Conservation (phyloP, 257 asterid species). For the Linaria vulgaris region DNA sequence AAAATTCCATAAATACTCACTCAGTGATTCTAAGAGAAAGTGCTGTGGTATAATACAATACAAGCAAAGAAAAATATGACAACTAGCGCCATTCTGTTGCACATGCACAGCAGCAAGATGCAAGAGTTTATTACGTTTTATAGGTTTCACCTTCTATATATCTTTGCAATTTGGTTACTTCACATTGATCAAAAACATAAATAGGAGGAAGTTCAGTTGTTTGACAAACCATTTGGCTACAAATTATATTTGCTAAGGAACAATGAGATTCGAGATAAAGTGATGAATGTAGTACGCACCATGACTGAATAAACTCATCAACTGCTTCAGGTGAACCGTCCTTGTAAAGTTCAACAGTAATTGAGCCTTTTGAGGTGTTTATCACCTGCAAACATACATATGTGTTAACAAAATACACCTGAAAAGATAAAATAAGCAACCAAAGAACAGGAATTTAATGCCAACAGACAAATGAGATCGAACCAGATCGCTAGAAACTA, state of each 20-base stretch:
- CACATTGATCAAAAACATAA: constrained; percentile 11
- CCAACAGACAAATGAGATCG: neutral
- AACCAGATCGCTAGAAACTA: neutral
- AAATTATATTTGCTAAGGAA: constrained; percentile 17
- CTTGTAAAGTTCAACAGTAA: constrained; percentile 82
- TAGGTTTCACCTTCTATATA: neutral
- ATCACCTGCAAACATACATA: constrained; percentile 50
- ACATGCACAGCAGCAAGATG: neutral
- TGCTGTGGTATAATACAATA: neutral
- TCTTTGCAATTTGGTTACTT: neutral
- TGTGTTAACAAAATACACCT: constrained; percentile 11
- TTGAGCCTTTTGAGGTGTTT: constrained; percentile 76
- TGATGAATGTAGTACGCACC: constrained; percentile 44
- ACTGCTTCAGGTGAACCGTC: constrained; percentile 89
- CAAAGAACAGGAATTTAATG: constrained; percentile 1
- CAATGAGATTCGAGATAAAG: constrained; percentile 11
- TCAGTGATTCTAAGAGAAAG: constrained; percentile 5
- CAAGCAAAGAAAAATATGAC: neutral
- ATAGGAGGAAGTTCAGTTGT: neutral
- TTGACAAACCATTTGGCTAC: constrained; percentile 2
- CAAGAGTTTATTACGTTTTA: neutral
- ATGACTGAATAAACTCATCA: constrained; percentile 59
- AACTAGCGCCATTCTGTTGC: neutral
- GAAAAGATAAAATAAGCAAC: constrained; percentile 5
- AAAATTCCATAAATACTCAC: constrained; percentile 3